Conservation (phyloP, 345 rosid genomes). For the Heritiera fomes region DNA sequence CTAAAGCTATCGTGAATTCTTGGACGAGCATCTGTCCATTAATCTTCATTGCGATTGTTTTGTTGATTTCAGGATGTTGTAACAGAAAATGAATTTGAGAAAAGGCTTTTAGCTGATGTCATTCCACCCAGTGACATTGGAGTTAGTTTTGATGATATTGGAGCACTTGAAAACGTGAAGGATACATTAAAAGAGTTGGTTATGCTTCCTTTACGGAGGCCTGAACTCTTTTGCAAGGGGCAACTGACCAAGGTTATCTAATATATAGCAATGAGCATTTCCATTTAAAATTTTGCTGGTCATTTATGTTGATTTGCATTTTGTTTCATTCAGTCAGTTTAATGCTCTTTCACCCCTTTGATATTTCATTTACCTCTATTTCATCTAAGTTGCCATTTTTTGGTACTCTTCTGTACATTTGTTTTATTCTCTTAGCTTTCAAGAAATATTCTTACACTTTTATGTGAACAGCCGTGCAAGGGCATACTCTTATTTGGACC, state of each 20-base stretch:
- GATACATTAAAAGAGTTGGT: slow-evolving; percentile 89
- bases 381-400: neutral
- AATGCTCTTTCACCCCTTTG: neutral
- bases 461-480: slow-evolving; percentile 68
- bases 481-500: slow-evolving; percentile 93
- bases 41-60: slow-evolving; percentile 22
- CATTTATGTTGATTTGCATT: slow-evolving; percentile 3
- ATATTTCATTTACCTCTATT: neutral
- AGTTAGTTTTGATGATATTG: slow-evolving; percentile 88
- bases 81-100: slow-evolving; percentile 85
- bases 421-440: neutral
- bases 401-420: slow-evolving; percentile 6
- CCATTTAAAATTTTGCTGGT: neutral
- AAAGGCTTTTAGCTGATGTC: slow-evolving; percentile 73
- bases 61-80: slow-evolving; percentile 64
- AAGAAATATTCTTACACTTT: slow-evolving; percentile 12
- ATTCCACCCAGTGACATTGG: slow-evolving; percentile 86
- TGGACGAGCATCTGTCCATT: neutral
- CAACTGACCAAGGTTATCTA: slow-evolving; percentile 72
- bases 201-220: slow-evolving; percentile 88
- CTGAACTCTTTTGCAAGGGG: slow-evolving; percentile 90
- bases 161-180: slow-evolving; percentile 90
- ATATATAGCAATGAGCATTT: neutral
- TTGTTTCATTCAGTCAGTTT: neutral
- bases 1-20: neutral